Base-by-base conservation (phyloP, 495 filamentous ascomycete species). In the Aspergillus bertholletiae region DNA sequence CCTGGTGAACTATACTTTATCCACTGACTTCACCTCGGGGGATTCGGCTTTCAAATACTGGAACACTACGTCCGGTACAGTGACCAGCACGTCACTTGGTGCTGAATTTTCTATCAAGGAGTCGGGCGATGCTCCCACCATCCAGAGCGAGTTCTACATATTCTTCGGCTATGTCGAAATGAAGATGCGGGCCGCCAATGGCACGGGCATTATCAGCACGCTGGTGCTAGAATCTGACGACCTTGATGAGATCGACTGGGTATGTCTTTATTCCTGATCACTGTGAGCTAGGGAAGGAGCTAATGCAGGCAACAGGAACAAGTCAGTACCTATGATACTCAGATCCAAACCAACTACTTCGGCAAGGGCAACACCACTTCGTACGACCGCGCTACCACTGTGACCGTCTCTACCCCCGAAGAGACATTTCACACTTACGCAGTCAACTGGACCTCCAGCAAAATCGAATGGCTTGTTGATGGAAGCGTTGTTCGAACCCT, bases 221-320 rank as follows among this genome's bases (percentile, higher is more conserved):
- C 76, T 90, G 44, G 89, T 97, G 9, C 68, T 97, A 44, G 83
- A 93, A 64, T 96, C 92, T 3, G 92, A 96, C 69, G 82, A 85
- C 58, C 80, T 96, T 12, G 94, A 98, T 69, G 94, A 98, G 74
- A 88, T 98, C 62, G 94, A 97, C 72, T 92, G 91, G 83, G 84
- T 91, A 69, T 85, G 87, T 34, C 2, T 43, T 11, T 12, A 20
- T 17, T 39, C 26, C 24, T 8, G n/a, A n/a, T 27, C 18, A 4
- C 49, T 17, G 7, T 22, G 23, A 18, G 24, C n/a, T n/a, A 11
- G 11, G 3, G 17, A 37, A 11, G 12, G 9, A 13, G 27, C 7
- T 41, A 30, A 35, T 18, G 15, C 23, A 21, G n/a, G 8, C 5
- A 18, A 32, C 24, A 64, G 61, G 61, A 64, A 52, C 57, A 60